phyloP scores from a whole-genome alignment of 2,329 filamentous ascomycete species.

The Hirsutella thompsonii region DNA sequence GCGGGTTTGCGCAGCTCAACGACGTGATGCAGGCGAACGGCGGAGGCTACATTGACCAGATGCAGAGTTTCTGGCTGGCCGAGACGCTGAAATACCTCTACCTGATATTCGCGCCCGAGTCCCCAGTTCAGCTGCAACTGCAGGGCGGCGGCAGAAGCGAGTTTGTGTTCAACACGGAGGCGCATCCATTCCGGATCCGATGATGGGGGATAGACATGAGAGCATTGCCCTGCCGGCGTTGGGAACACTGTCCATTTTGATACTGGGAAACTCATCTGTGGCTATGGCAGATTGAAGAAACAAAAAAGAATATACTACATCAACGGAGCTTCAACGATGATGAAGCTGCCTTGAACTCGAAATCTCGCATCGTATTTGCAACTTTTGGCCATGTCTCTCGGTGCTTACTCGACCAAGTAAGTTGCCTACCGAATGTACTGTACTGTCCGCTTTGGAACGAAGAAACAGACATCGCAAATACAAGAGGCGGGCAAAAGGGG shows the following conservation, averaged over 20 bases:
- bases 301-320: too few species aligned
- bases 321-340: too few species aligned
- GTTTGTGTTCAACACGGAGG: constrained; percentile 38
- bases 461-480: too few species aligned
- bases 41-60: constrained; percentile 51
- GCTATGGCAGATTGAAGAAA: too few species aligned
- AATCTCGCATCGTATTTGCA: too few species aligned
- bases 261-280: too few species aligned
- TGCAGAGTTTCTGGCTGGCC: constrained; percentile 82
- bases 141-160: constrained; percentile 28
- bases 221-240: background rate
- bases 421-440: too few species aligned
- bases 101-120: constrained; percentile 54
- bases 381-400: too few species aligned
- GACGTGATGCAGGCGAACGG: constrained; percentile 54
- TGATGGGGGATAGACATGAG: background rate
- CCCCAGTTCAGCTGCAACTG: constrained; percentile 38
- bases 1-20: constrained; percentile 52
- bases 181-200: constrained; percentile 25
- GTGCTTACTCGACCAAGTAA: too few species aligned
- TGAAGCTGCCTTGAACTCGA: too few species aligned
- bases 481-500: too few species aligned
- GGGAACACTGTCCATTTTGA: background rate
- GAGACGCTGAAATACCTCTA: constrained; percentile 81
- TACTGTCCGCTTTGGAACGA: too few species aligned